A percentile compares a stretch with the other conserved stretches of the same genome.
Conservation (phyloP, 148 eudicot genomes). For the Vaccinium macrocarpon region DNA sequence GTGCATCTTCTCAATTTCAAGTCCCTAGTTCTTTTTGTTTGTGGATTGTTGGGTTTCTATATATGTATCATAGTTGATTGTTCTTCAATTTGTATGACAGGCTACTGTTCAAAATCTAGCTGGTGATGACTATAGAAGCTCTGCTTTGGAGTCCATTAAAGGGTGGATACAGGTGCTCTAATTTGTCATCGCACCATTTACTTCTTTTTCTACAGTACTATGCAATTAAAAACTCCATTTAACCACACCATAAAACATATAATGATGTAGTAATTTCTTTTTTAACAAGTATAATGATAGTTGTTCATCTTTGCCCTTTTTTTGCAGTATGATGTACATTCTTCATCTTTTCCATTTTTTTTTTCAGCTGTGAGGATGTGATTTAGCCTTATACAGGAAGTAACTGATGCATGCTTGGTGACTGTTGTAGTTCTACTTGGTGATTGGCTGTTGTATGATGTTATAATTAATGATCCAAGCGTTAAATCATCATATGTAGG, state of each 20-base stretch:
- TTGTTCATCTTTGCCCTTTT: neutral
- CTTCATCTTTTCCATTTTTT: neutral
- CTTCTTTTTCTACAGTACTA: neutral
- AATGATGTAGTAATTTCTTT: neutral
- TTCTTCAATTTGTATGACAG: conserved; percentile 40
- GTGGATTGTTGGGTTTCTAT: neutral
- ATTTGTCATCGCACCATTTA: neutral
- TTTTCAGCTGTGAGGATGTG: neutral
- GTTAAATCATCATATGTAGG: neutral
- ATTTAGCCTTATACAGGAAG: neutral
- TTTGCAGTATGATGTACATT: neutral
- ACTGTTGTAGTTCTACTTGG: neutral
- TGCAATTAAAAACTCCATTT: neutral
- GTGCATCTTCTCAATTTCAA: neutral
- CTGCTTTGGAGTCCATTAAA: conserved; percentile 84
- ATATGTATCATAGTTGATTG: neutral
- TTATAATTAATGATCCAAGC: neutral
- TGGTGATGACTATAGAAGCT: conserved; percentile 86
- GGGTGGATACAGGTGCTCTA: conserved; percentile 80
- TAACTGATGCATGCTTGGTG: conserved; percentile 10
- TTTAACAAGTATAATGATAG: neutral
- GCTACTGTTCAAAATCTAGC: conserved; percentile 83
- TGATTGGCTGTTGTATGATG: neutral
- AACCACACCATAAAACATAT: neutral
- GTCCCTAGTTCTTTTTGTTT: neutral